Evolutionary conservation across 257 asterid genomes (phyloP), one percentile per base, ranked within the genome.

Genomic region (Capsicum pubescens): DNA sequence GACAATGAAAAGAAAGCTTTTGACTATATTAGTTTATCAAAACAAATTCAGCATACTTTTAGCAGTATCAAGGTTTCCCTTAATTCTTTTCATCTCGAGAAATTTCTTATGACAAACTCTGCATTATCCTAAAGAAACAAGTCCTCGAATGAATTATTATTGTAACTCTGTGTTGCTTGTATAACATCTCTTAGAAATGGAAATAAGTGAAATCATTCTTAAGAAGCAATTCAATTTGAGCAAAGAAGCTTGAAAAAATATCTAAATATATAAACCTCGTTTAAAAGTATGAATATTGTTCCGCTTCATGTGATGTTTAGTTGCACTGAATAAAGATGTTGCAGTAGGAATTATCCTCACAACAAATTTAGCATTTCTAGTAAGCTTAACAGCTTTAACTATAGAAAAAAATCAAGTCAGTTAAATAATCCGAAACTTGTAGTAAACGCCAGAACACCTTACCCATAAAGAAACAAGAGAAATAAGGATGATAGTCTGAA

Each of bases 131-230:
- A 98, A 57, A 95, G 91, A 87, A 88, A 88, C 96, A 97, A 90
- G 93, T 97, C 99, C 94, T 97, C 98, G 88, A 97, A 83, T 86
- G 93, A 95, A 83, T 98, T 97, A 82, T 88, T 90, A 87, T 95
- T 97, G 89, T 97, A 97, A 87, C 82, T 90, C 7, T 95, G 97
- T 50, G 99, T 97, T 82, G 98, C 92, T 90, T 88, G 89, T 82
- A 84, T 77, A 87, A 78, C 80, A 88, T 60, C 89, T 81, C 87
- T 88, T 89, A 2, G 79, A 17, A 66, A 66, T 80, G 69, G 78
- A 82, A 66, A 69, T 26, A 76, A 76, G 81, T 76, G 26, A 26
- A 32, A 76, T 54, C 81, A 54, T 13, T 52, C 48, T 59, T 48
- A 66, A 55, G 12, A 79, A 3, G 26, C 80, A 81, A 42, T 60